Percentiles rank a stretch among this genome's conserved stretches.
phyloP scores from a whole-genome alignment of 2,329 filamentous ascomycete genomes.

The Ascochyta fabae region DNA sequence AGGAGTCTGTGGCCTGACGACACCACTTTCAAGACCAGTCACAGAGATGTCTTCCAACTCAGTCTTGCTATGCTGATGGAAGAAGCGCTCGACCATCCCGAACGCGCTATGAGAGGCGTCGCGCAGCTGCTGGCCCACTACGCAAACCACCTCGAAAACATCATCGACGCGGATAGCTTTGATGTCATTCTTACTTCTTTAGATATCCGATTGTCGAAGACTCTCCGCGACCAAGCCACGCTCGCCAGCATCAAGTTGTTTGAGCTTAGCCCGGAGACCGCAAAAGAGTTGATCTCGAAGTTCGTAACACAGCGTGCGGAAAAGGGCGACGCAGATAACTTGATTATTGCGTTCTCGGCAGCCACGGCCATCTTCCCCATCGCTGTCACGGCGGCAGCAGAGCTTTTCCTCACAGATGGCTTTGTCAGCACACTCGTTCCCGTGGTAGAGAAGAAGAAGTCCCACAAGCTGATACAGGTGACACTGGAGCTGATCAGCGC shows the following conservation, averaged over 20 bases:
- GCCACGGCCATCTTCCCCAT: slow-evolving; percentile 88
- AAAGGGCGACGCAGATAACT: slow-evolving; percentile 82
- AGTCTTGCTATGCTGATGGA: slow-evolving; percentile 90
- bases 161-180: slow-evolving; percentile 76
- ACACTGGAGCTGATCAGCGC: slow-evolving; percentile 89
- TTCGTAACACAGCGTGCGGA: slow-evolving; percentile 77
- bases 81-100: slow-evolving; percentile 76
- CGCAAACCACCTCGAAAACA: slow-evolving; percentile 59
- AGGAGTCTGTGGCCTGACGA: slow-evolving; percentile 51
- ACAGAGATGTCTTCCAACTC: slow-evolving; percentile 71
- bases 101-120: slow-evolving; percentile 66
- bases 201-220: slow-evolving; percentile 78
- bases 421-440: slow-evolving; percentile 80
- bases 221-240: slow-evolving; percentile 80
- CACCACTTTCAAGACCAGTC: slow-evolving; percentile 53
- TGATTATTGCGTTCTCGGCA: slow-evolving; percentile 92
- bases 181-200: slow-evolving; percentile 87
- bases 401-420: slow-evolving; percentile 85
- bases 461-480: slow-evolving; percentile 82
- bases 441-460: slow-evolving; percentile 81
- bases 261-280: slow-evolving; percentile 74
- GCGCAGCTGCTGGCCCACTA: slow-evolving; percentile 64
- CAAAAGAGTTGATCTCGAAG: slow-evolving; percentile 70
- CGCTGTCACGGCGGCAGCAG: slow-evolving; percentile 74
- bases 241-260: slow-evolving; percentile 84